phyloP scores from a whole-genome alignment of 2,329 filamentous ascomycete species.

The Sporothrix dimorphospora region DNA sequence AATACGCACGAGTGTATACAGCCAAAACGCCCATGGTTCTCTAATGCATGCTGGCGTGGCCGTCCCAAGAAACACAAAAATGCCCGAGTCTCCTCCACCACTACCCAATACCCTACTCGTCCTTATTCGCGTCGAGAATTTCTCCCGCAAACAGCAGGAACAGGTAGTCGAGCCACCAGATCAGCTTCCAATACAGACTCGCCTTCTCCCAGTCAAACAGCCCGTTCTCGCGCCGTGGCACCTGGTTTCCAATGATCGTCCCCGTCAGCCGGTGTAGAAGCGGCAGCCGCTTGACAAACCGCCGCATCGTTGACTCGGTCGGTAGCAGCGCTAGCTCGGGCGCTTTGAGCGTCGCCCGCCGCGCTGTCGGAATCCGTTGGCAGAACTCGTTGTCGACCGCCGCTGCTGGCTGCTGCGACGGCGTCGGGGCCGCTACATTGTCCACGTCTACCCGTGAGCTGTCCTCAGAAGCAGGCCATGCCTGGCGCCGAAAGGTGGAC shows the following conservation, averaged over 20 bases:
- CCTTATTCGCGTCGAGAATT: conserved; percentile 60
- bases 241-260: conserved; percentile 73
- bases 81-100: background rate
- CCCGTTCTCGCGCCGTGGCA: conserved; percentile 72
- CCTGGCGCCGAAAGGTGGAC: conserved; percentile 1
- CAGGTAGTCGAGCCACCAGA: conserved; percentile 64
- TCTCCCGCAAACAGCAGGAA: conserved; percentile 64
- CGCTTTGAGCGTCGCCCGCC: conserved; percentile 66
- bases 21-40: background rate
- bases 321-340: conserved; percentile 72
- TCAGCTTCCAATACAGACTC: conserved; percentile 68
- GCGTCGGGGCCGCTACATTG: conserved; percentile 21
- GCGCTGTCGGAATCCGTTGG: conserved; percentile 68
- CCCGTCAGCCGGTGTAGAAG: conserved; percentile 73
- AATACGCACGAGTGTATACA: background rate
- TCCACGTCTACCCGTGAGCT: conserved; percentile 1
- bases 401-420: background rate
- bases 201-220: conserved; percentile 75
- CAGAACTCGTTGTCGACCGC: conserved; percentile 51
- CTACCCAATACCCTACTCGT: conserved; percentile 46
- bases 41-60: background rate
- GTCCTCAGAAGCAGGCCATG: conserved; percentile 4
- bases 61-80: background rate
- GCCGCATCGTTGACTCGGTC: conserved; percentile 66
- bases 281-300: conserved; percentile 66